These are phyloP conservation scores for Acer saccharum DNA, from an alignment of 345 rosid genomes.

Conservation along the genomic window DNA sequence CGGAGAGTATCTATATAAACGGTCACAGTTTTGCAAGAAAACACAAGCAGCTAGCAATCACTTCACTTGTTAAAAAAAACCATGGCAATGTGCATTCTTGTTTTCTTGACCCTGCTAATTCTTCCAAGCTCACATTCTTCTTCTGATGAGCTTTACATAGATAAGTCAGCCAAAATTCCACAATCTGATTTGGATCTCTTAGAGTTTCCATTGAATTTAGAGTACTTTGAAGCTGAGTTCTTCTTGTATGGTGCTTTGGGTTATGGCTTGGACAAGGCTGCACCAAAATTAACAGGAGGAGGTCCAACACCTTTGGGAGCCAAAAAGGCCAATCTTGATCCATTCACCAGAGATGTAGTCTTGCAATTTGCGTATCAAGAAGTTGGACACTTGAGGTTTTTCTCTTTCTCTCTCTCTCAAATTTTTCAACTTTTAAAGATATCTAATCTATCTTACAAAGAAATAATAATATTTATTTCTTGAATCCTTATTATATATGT, in stretches of 20 bases:
- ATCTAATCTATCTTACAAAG: background rate
- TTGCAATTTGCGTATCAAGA: conserved; percentile 86
- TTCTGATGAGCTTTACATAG: conserved; percentile 1
- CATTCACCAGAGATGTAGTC: conserved; percentile 56
- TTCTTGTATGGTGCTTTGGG: conserved; percentile 75
- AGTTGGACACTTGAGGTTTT: conserved; percentile 81
- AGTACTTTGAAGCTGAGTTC: conserved; percentile 92
- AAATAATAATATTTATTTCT: no score
- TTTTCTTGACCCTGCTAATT: conserved; percentile 27
- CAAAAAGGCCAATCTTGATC: conserved; percentile 58
- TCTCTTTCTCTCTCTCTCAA: background rate
- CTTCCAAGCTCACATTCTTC: conserved; percentile 29
- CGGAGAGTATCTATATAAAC: background rate
- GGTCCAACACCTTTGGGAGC: conserved; percentile 82
- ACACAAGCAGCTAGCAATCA: background rate
- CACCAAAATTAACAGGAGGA: conserved; percentile 59
- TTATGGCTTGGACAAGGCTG: conserved; percentile 72
- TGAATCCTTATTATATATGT: background rate
- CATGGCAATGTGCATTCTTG: conserved; percentile 15
- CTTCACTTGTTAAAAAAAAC: background rate
- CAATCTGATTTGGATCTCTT: conserved; percentile 46
- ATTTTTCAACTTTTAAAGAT: background rate
- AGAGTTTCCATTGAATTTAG: conserved; percentile 85
- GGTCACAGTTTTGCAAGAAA: background rate
- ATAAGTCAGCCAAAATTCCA: conserved; percentile 20